Evolutionary conservation across 2,329 filamentous ascomycete species (phyloP).

Genomic region (Fusarium nygamai): DNA sequence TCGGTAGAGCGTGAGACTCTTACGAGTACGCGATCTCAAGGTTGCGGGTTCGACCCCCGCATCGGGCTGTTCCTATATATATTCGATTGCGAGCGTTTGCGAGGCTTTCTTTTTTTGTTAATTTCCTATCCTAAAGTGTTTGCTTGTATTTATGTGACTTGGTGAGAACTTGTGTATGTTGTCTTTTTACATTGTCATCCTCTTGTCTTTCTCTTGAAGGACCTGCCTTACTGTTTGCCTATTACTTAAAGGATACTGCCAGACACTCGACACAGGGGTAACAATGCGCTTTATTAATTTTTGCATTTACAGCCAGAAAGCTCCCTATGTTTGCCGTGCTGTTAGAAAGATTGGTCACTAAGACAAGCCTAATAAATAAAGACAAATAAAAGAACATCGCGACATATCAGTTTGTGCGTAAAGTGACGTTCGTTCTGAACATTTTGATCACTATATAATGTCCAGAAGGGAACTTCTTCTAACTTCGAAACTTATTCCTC

Average conservation of each 20-base stretch:
- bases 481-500: neutral
- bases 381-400: neutral
- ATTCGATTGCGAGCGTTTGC: slow-evolving; percentile 23
- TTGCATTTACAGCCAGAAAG: too few species aligned
- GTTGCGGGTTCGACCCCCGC: slow-evolving; percentile 64
- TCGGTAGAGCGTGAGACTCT: slow-evolving; percentile 75
- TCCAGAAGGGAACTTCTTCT: neutral
- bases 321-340: neutral
- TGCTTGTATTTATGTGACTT: neutral
- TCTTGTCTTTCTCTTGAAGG: neutral
- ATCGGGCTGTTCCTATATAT: slow-evolving; percentile 50
- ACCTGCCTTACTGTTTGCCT: neutral
- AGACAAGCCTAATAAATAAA: rapidly evolving
- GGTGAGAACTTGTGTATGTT: neutral
- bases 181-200: neutral
- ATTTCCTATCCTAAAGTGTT: too few species aligned
- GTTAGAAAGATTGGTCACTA: neutral
- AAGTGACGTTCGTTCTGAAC: neutral
- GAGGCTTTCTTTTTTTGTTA: slow-evolving; percentile 3
- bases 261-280: rapidly evolving
- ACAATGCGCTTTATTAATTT: too few species aligned
- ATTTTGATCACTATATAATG: neutral
- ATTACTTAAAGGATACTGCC: neutral
- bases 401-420: neutral
- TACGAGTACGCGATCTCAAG: slow-evolving; percentile 60